Conservation (phyloP, 495 filamentous ascomycete species). For the Penicillium canariense region DNA sequence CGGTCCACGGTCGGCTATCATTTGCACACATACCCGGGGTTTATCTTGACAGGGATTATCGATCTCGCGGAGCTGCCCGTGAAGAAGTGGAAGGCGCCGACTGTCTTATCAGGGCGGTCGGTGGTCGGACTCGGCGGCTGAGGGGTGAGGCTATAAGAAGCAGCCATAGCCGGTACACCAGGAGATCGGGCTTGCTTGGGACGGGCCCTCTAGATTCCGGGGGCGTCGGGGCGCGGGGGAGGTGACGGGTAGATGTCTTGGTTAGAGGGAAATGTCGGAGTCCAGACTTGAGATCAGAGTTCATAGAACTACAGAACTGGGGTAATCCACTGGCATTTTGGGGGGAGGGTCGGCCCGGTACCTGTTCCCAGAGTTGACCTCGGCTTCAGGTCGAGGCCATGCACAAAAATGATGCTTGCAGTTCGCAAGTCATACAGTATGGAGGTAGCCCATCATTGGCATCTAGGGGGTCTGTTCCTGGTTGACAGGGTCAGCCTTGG, state of each 20-base stretch:
- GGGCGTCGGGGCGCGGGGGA: not conserved
- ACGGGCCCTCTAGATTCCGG: not conserved
- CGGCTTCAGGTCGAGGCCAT: too few species aligned
- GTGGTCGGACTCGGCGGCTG: not conserved
- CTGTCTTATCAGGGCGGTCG: conserved; percentile 6
- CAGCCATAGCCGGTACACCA: conserved; percentile 5
- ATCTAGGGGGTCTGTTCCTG: not conserved
- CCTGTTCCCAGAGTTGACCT: too few species aligned
- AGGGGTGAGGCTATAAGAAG: conserved; percentile 4
- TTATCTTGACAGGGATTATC: conserved; percentile 6
- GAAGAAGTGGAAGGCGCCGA: conserved; percentile 21
- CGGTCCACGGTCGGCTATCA: conserved; percentile 14
- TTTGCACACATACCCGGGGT: conserved; percentile 14
- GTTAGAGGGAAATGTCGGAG: not conserved
- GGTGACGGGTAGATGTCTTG: not conserved
- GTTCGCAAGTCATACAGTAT: not conserved
- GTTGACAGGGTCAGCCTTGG: not conserved
- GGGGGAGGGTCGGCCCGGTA: too few species aligned
- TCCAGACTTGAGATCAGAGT: not conserved
- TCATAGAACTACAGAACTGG: too few species aligned
- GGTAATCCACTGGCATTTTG: too few species aligned
- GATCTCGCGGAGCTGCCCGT: conserved; percentile 19
- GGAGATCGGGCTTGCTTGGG: not conserved
- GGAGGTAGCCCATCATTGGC: not conserved
- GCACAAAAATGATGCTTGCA: too few species aligned